Evolutionary conservation across 2,329 filamentous ascomycete species (phyloP), one percentile per base, ranked within the genome.

Genomic region (Cryphonectria nitschkei): DNA sequence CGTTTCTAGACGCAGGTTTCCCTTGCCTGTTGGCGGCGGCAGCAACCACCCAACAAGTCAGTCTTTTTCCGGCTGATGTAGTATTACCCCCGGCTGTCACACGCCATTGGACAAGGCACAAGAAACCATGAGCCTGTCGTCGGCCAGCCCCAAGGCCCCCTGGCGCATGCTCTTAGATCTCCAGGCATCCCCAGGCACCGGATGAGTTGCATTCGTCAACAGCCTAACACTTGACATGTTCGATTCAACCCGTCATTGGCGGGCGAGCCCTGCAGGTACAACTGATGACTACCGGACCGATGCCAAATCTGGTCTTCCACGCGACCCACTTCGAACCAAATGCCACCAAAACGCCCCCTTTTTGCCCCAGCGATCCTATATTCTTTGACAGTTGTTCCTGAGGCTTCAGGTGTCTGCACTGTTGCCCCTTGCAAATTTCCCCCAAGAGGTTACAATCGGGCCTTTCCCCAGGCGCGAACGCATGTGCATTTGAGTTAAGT

Each of bases 251-350:
- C 34, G 29, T 32, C 56, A 67, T 67, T 67, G 65, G 65, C 54
- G 54, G n/a, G 54, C 34, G 37, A n/a, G 39, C 11, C 39, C 54
- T 67, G 65, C 65, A 67, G 54, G 52, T 32, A 67, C 65, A 41
- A 37, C 39, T 43, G 22, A 37, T 19, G 54, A 67, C 65, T 67
- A 60, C 65, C 65, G 65, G 65, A 37, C 65, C 56, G 65, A 67
- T 60, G 37, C 65, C 54, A 41, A 67, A 61, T 60, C 26, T 9
- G 52, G 65, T 32, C 39, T 14, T 7, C 22, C 34, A 46, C 26
- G 37, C 22, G 65, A 26, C 9, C 65, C 26, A 34, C 14, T 34
- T 54, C 64, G 41, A 29, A 22, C 43, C 43, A 39, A 56, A 19
- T 54, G 19, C 34, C 32, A 54, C 32, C 32, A 56, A 19, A 13